Base-by-base conservation (phyloP, 129 eudicot genomes). In the Flaveria robusta region DNA sequence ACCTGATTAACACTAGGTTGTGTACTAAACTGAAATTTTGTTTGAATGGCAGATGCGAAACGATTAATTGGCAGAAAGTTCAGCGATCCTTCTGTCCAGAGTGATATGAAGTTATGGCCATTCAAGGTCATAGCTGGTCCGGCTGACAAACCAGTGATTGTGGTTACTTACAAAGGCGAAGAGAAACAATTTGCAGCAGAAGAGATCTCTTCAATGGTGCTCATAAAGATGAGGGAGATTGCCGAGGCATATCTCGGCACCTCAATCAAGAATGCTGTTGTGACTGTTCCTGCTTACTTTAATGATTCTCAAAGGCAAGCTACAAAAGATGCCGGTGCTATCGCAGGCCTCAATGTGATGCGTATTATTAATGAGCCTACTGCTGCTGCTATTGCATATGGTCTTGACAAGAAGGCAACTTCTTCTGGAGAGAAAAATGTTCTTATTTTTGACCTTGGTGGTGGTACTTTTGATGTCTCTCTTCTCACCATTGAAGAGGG, bases 371-470 rank as follows among this genome's bases (percentile, higher is more conserved):
- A 79, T 37, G 86, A 82, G 13, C 86, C 89, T 0, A 86, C 85
- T 0, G 89, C 89, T 58, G 86, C 89, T 19, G 89, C 89, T 12
- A 79, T 86, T 23, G 84, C 89, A 5, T 86, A 86, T 34, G 89
- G 89, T 24, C 89, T 82, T 43, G 86, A 86, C 68, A 82, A 86
- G 80, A 86, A 79, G 80, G 73, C 78, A 11, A n/a, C 69, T 47
- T 75, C 62, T 8, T 39, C 77, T 0, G 82, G 84, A 4, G 89
- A 79, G 77, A 82, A 86, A 64, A 86, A 86, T 27, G 89, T 86
- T 70, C 80, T 86, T 0, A 72, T 20, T 22, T 58, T 58, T 58
- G 65, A 58, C 34, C 65, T 58, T 58, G 65, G 65, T 58, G 65
- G 65, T 58, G 80, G 83, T 24, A 80, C 83, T 56, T 82, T 82